Percentiles rank a stretch among this genome's conserved stretches.
These are phyloP conservation scores for Podaxis mareebaensis DNA, from an alignment of 768 basidiomycete species.

Conservation along the genomic window DNA sequence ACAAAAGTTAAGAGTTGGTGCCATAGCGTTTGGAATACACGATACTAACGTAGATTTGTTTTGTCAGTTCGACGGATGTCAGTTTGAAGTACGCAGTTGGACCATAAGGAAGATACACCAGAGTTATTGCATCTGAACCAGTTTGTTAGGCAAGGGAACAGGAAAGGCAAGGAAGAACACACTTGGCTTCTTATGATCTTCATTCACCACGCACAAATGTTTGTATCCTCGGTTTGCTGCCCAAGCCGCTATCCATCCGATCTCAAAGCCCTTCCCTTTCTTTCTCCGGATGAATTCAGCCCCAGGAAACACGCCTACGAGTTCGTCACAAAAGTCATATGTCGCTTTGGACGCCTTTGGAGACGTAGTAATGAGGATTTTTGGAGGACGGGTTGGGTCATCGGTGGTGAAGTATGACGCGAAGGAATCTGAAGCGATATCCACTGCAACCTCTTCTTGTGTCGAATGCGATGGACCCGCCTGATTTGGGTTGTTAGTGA, in stretches of 20 bases:
- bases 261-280: constrained; percentile 87
- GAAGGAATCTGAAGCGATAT: constrained; percentile 76
- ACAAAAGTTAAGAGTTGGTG: constrained; percentile 2
- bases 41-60: constrained; percentile 75
- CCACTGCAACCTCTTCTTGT: constrained; percentile 60
- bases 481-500: constrained; percentile 52
- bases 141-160: constrained; percentile 9
- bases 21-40: not conserved
- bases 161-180: constrained; percentile 32
- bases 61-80: constrained; percentile 81
- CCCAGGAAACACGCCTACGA: constrained; percentile 88
- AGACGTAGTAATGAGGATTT: constrained; percentile 89
- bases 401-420: constrained; percentile 73
- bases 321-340: constrained; percentile 91
- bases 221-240: constrained; percentile 86
- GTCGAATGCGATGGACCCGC: constrained; percentile 34
- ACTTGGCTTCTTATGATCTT: constrained; percentile 95
- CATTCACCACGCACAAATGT: constrained; percentile 91
- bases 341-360: constrained; percentile 85
- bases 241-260: constrained; percentile 92
- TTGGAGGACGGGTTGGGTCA: constrained; percentile 75
- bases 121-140: constrained; percentile 81
- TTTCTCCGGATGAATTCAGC: constrained; percentile 86
- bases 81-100: constrained; percentile 97
- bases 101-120: constrained; percentile 87